Percentiles rank a stretch among this genome's conserved stretches.
Evolutionary conservation across 257 asterid species (phyloP).

Genomic region (Jasminum sambac): DNA sequence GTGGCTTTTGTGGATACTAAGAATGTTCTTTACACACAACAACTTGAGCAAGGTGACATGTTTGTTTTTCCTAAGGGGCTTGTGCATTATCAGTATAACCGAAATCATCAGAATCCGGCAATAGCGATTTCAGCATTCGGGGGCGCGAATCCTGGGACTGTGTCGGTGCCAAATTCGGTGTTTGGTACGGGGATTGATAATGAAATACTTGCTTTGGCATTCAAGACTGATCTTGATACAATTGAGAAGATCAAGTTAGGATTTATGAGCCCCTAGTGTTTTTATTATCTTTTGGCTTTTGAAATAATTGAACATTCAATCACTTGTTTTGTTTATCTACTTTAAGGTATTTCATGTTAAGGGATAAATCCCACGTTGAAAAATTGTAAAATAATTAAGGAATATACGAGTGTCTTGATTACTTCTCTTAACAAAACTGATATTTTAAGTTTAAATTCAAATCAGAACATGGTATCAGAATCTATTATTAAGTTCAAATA

Average conservation of each 20-base stretch:
- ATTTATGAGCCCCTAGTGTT: not conserved
- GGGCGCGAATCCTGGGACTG: slow-evolving; percentile 30
- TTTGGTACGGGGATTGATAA: slow-evolving; percentile 26
- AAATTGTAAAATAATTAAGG: too few relatives aligned
- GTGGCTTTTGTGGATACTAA: slow-evolving; percentile 28
- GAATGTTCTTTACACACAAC: slow-evolving; percentile 17
- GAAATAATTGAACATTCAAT: not conserved
- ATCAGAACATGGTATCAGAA: too few relatives aligned
- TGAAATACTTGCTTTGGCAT: slow-evolving; percentile 27
- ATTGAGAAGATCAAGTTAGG: slow-evolving; percentile 34
- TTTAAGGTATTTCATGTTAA: too few relatives aligned
- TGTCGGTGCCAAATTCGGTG: slow-evolving; percentile 21
- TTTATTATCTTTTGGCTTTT: not conserved
- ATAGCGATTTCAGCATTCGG: slow-evolving; percentile 30
- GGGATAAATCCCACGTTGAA: too few relatives aligned
- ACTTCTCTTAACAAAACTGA: too few relatives aligned
- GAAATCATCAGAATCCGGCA: slow-evolving; percentile 11
- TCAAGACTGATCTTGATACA: slow-evolving; percentile 36
- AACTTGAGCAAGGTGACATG: slow-evolving; percentile 20
- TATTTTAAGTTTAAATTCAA: too few relatives aligned
- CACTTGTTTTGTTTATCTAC: not conserved
- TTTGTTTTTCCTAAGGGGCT: slow-evolving; percentile 36
- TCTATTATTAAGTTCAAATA: too few relatives aligned
- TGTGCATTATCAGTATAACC: slow-evolving; percentile 31
- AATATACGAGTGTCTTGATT: too few relatives aligned